Base-by-base conservation (phyloP, 305 asterid genomes). In the Withania somnifera region DNA sequence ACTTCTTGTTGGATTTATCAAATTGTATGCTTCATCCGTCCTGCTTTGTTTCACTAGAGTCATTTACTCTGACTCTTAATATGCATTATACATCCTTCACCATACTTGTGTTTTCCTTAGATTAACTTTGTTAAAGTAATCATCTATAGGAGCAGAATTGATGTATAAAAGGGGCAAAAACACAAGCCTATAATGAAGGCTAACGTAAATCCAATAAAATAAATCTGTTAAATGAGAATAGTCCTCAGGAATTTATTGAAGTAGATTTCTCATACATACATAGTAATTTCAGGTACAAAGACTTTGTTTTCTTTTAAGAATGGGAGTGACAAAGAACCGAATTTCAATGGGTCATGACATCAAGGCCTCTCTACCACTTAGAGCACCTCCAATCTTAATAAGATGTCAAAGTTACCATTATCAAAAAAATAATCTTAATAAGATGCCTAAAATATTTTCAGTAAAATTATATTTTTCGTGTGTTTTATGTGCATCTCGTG, bases 1-100 rank as follows among this genome's bases (percentile, higher is more conserved):
- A 95, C 84, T 95, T 94, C 93, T 75, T 94, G 86, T 69, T 94
- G 13, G 98, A 95, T 84, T 97, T 94, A 78, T 92, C 98, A 7
- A 95, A 93, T 79, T 98, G 97, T 95, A 86, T 40, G 81, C 11
- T 52, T 6, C 26, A 73, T 45, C 50, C 2, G 26, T 56, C 2
- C 32, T 61, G 14, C 38, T 32, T 7, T 17, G 14, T 17, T 61
- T 64, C 47, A 64, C 3, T 30, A 15, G 24, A 7, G 19, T 60
- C 40, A 5, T 60, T 13, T 60, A 58, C 34, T 58, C 24, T 22
- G 64, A 15, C 64, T 22, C 36, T 58, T 58, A n/a, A 17, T 53
- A 58, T 38, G 17, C 15, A 22, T 11, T 15, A 22, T 15, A 2
- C 66, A 24, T 30, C 32, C 17, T 58, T 58, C 28, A 58, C 36